A percentile compares a stretch with the other conserved stretches of the same genome.
phyloP scores from a whole-genome alignment of 768 basidiomycete species.

The Tylopilus intermedius region DNA sequence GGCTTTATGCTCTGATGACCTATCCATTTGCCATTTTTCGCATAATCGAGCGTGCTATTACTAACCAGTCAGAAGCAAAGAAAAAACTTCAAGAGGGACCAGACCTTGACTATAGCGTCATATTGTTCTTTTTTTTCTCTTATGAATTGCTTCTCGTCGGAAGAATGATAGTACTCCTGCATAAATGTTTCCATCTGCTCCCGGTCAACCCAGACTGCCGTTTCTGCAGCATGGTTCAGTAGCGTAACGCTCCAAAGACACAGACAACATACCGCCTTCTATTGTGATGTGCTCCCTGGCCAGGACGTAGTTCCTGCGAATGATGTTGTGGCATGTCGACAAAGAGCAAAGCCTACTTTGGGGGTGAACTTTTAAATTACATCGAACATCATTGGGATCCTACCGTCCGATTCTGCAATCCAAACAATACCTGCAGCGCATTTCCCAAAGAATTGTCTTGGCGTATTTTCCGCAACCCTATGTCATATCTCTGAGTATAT shows the following conservation, averaged over 20 bases:
- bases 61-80: background rate
- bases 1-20: background rate
- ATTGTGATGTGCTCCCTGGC: background rate
- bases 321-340: background rate
- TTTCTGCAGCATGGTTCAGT: background rate
- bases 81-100: background rate
- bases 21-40: background rate
- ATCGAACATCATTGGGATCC: background rate
- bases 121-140: background rate
- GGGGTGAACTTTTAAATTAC: background rate
- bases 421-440: slow-evolving; percentile 15
- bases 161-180: background rate
- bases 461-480: slow-evolving; percentile 12
- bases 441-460: slow-evolving; percentile 6
- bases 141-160: slow-evolving; percentile 1
- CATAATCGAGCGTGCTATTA: background rate
- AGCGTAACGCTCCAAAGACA: background rate
- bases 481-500: background rate
- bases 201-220: background rate
- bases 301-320: background rate
- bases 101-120: background rate
- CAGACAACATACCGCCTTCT: background rate
- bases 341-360: background rate
- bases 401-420: slow-evolving; percentile 1
- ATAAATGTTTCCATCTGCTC: slow-evolving; percentile 1